These are phyloP conservation scores for Fistulifera solaris DNA, from an alignment of 108 stramenopile genomes.

Conservation along the genomic window DNA sequence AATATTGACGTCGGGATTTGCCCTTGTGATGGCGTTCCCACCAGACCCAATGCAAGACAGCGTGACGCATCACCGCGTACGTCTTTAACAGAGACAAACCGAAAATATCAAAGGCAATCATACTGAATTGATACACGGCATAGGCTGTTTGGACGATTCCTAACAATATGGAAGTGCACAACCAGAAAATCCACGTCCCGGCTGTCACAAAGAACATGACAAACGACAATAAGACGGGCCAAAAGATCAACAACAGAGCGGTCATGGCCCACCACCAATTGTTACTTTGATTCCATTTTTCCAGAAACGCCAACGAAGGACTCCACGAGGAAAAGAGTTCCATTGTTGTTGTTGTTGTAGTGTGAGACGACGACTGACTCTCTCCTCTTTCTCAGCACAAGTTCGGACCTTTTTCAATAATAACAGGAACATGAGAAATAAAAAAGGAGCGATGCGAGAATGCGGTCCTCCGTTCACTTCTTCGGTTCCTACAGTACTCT, in stretches of 20 bases:
- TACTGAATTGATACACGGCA: conserved; percentile 72
- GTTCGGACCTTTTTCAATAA: too few relatives aligned
- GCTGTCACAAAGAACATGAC: conserved; percentile 49
- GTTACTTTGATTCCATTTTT: too few relatives aligned
- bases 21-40: neutral
- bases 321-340: too few relatives aligned
- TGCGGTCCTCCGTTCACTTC: too few relatives aligned
- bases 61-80: conserved; percentile 37
- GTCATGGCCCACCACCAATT: conserved; percentile 3
- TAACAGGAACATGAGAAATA: too few relatives aligned
- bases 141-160: conserved; percentile 64
- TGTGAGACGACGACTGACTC: too few relatives aligned
- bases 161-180: conserved; percentile 46
- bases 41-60: conserved; percentile 6
- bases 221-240: conserved; percentile 66
- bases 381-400: too few relatives aligned
- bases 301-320: too few relatives aligned
- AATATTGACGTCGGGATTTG: conserved; percentile 47
- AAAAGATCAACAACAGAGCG: conserved; percentile 38
- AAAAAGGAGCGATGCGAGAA: too few relatives aligned
- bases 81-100: conserved; percentile 57
- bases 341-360: too few relatives aligned
- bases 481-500: too few relatives aligned
- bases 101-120: conserved; percentile 64
- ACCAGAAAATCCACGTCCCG: conserved; percentile 81